Conservation (phyloP, 2,329 filamentous ascomycete species). For the Monosporascus sp. region DNA sequence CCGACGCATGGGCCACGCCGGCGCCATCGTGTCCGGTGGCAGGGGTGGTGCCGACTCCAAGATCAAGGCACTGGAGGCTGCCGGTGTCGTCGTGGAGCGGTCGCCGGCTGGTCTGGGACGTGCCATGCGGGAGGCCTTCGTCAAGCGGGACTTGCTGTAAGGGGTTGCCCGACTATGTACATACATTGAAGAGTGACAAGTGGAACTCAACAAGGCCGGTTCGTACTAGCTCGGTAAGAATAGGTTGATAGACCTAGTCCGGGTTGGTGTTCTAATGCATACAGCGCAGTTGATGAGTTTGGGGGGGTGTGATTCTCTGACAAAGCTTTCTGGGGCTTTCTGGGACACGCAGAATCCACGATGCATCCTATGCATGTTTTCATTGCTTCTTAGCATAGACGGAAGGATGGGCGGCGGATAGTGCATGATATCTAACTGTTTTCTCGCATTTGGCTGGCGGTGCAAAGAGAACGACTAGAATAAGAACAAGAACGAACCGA, state of each 20-base stretch:
- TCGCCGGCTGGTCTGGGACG: conserved; percentile 90
- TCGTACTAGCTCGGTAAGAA: no score
- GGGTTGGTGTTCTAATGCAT: not conserved
- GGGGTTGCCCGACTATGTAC: conserved; percentile 6
- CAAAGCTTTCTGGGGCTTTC: no score
- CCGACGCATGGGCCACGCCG: conserved; percentile 96
- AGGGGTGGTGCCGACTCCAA: conserved; percentile 98
- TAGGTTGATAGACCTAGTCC: no score
- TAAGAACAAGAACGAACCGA: not conserved
- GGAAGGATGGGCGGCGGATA: not conserved
- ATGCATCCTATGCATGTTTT: not conserved
- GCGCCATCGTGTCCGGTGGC: conserved; percentile 94
- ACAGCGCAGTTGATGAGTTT: not conserved
- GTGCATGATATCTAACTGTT: not conserved
- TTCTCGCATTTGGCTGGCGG: not conserved
- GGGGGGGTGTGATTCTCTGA: not conserved
- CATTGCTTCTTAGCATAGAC: not conserved
- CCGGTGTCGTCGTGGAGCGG: conserved; percentile 93
- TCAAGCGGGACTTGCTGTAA: conserved; percentile 92
- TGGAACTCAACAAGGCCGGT: no score
- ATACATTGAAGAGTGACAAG: not conserved
- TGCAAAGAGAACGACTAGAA: not conserved
- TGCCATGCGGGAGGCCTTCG: conserved; percentile 90
- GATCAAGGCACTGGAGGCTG: conserved; percentile 88
- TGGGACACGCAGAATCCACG: no score